These are phyloP conservation scores for Capronia coronata DNA, from an alignment of 2,329 filamentous ascomycete genomes.

Conservation along the genomic window DNA sequence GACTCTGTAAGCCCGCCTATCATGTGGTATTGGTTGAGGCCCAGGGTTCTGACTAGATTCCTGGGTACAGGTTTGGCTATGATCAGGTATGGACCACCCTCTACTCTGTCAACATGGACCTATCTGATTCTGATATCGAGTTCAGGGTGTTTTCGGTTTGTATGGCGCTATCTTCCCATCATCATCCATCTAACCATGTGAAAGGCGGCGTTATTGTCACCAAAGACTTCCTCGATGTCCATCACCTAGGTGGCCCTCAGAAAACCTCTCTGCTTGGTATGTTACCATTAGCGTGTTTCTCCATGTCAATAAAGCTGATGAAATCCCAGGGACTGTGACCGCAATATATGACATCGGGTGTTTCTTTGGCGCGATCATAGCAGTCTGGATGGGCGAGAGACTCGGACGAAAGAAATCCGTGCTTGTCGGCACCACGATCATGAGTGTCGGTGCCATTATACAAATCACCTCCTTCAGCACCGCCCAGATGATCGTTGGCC, in stretches of 20 bases:
- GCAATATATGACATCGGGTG: constrained; percentile 56
- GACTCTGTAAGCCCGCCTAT: constrained; percentile 36
- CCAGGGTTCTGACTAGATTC: not conserved
- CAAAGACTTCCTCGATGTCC: no score
- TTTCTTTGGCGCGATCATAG: constrained; percentile 50
- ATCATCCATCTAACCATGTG: no score
- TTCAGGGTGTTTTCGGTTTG: no score
- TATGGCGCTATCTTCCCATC: no score
- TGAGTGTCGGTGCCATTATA: constrained; percentile 45
- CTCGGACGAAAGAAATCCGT: constrained; percentile 46
- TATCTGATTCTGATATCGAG: not conserved
- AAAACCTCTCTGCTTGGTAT: no score
- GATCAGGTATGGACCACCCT: constrained; percentile 13
- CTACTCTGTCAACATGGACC: constrained; percentile 32
- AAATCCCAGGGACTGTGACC: constrained; percentile 43
- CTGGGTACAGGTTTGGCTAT: constrained; percentile 26
- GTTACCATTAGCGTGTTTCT: no score
- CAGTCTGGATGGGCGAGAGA: constrained; percentile 41
- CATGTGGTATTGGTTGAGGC: not conserved
- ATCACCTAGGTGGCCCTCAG: no score
- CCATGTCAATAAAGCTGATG: constrained; percentile 41
- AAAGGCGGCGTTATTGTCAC: no score
- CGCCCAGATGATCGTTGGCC: constrained; percentile 46
- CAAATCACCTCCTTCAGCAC: constrained; percentile 43
- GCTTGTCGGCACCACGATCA: constrained; percentile 44